phyloP scores from a whole-genome alignment of 1,284 basidiomycete genomes.

The Cerrena zonata region DNA sequence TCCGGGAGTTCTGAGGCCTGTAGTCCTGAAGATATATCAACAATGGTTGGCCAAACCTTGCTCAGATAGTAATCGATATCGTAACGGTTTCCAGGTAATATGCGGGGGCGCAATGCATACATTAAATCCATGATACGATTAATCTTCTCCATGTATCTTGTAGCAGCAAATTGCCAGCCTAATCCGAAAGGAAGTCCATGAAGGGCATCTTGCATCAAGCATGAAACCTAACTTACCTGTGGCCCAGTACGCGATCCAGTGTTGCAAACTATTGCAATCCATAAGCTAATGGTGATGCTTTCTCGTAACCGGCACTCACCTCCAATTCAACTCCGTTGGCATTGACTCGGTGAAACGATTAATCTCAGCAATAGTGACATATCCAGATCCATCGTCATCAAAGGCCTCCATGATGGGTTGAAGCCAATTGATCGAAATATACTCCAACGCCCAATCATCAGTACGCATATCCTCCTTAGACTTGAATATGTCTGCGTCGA shows the following conservation, averaged over 20 bases:
- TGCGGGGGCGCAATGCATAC: conserved; percentile 10
- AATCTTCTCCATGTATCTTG: conserved; percentile 16
- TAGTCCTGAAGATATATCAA: conserved; percentile 9
- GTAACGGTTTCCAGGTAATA: conserved; percentile 16
- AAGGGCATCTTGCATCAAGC: not conserved
- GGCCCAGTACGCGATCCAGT: conserved; percentile 30
- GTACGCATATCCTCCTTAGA: conserved; percentile 19
- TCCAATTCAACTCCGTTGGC: conserved; percentile 21
- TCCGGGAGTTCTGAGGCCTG: not conserved
- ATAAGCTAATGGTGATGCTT: conserved; percentile 7
- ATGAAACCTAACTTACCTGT: conserved; percentile 25
- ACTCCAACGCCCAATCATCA: conserved; percentile 38
- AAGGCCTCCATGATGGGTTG: conserved; percentile 43
- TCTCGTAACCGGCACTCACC: conserved; percentile 22
- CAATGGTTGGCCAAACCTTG: conserved; percentile 7
- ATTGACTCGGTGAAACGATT: conserved; percentile 34
- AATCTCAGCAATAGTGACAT: conserved; percentile 42
- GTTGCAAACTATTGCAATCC: conserved; percentile 24
- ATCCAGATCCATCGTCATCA: conserved; percentile 46
- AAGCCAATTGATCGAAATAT: conserved; percentile 36
- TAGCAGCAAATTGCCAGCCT: conserved; percentile 18
- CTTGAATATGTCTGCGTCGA: not conserved
- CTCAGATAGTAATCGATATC: conserved; percentile 14
- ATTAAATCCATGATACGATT: conserved; percentile 16
- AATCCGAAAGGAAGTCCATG: too few relatives aligned